A percentile compares a stretch with the other conserved stretches of the same genome.
These are phyloP conservation scores for Diospyros lotus DNA, from an alignment of 148 eudicot genomes.

Conservation along the genomic window DNA sequence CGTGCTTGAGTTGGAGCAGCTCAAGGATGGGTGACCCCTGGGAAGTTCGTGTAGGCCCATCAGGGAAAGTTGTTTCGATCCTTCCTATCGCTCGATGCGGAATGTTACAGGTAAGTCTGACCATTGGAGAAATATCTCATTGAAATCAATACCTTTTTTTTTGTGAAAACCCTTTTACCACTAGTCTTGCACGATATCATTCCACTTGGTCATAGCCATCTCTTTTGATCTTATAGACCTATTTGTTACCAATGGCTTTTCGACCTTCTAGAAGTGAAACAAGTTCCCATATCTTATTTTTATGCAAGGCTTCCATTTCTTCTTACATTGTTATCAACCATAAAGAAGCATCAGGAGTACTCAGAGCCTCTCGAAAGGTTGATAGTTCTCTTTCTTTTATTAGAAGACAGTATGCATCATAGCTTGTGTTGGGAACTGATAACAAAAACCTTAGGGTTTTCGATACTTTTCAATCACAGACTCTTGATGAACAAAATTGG, in stretches of 20 bases:
- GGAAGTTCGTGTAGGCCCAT: too few species aligned
- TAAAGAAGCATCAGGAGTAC: background rate
- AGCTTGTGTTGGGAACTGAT: too few species aligned
- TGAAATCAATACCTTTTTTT: slow-evolving; percentile 9
- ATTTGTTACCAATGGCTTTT: background rate
- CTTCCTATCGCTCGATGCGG: too few species aligned
- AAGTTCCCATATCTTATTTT: background rate
- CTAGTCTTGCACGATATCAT: background rate
- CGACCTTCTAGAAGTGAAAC: background rate
- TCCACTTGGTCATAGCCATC: slow-evolving; percentile 3
- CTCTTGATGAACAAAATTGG: too few species aligned
- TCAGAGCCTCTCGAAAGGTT: slow-evolving; percentile 8
- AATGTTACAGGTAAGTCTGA: background rate
- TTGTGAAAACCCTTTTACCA: slow-evolving; percentile 1
- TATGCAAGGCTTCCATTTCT: background rate
- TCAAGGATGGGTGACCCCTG: too few species aligned
- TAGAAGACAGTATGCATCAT: slow-evolving; percentile 16
- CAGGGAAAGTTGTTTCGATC: too few species aligned
- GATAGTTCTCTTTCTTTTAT: slow-evolving; percentile 18
- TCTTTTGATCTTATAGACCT: background rate
- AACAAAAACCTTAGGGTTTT: too few species aligned
- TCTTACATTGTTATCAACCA: background rate
- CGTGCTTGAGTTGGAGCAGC: too few species aligned
- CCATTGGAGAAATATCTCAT: slow-evolving; percentile 5
- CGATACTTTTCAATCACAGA: too few species aligned